Evolutionary conservation across 169 alveolate genomes (phyloP), one percentile per base, ranked within the genome.

Genomic region (Plasmodium chabaudi): DNA sequence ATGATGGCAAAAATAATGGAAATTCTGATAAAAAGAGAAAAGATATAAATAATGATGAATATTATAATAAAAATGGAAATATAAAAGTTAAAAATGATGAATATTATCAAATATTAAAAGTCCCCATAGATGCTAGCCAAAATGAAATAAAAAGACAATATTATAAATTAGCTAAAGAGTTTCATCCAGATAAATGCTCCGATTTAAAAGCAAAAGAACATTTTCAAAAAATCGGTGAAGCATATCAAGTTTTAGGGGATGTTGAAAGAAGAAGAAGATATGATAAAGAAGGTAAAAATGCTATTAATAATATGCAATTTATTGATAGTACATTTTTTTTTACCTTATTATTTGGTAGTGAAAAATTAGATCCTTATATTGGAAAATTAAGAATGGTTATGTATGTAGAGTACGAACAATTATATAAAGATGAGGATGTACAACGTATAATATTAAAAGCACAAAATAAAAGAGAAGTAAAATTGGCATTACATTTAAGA

Each of bases 141-240:
- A 87, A 75, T 55, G 94, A 86, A 69, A 93, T 93, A 42, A 93
- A 96, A 63, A 67, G 97, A 19, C 95, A 93, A 56, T 96, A 96
- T 82, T 96, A 96, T 79, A 94, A 94, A 72, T 92, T 95, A 34
- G 98, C 99, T 7, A 91, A 95, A 72, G 93, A 95, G 90, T 95
- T 94, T 86, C 99, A 97, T 88, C 99, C 99, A 9, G 99, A 97
- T 88, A 97, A 97, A 86, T 98, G 98, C 10, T 97, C 95, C 21
- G 98, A 97, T 91, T 88, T 94, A 25, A 93, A 90, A 17, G 98
- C 98, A 25, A 94, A 96, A 53, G 96, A 94, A 69, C 90, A 88
- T 87, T 97, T 96, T 82, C 96, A 94, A 47, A 92, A 92, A 64
- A 73, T 95, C 46, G 97, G 97, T 9, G 96, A 95, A 90, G 99